phyloP scores from a whole-genome alignment of 208 protist genomes.

The Phytomonas francai region DNA sequence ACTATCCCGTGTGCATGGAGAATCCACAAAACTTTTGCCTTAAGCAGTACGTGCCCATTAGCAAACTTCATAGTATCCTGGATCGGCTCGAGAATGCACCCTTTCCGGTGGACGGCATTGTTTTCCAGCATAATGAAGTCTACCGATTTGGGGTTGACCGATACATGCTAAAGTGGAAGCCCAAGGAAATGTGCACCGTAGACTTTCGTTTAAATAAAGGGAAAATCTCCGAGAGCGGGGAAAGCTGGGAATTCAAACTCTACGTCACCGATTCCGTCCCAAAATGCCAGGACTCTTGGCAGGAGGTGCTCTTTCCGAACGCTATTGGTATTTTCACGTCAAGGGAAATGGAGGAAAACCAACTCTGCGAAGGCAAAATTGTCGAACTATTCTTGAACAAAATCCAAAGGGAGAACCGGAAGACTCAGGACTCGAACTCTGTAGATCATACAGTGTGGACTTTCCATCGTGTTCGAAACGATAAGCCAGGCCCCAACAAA shows the following conservation, averaged over 20 bases:
- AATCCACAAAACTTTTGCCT: constrained; percentile 19
- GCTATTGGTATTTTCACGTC: constrained; percentile 43
- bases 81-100: constrained; percentile 35
- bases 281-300: constrained; percentile 9
- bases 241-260: constrained; percentile 35
- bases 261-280: constrained; percentile 30
- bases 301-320: constrained; percentile 35
- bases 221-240: not conserved
- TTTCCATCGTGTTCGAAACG: constrained; percentile 46
- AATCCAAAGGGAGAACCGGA: too few species aligned
- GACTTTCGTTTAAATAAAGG: constrained; percentile 76
- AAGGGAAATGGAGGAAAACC: constrained; percentile 31
- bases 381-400: constrained; percentile 33
- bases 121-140: constrained; percentile 69
- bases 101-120: constrained; percentile 65
- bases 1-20: constrained; percentile 5
- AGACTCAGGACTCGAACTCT: constrained; percentile 5
- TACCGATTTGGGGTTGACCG: constrained; percentile 73
- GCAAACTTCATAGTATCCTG: constrained; percentile 45
- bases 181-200: constrained; percentile 67
- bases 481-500: constrained; percentile 77
- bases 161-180: constrained; percentile 82
- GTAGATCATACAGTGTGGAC: constrained; percentile 36
- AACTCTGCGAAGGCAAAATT: constrained; percentile 50
- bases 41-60: constrained; percentile 78